Evolutionary conservation across 345 rosid genomes (phyloP).

Genomic region (Nasturtium officinale): DNA sequence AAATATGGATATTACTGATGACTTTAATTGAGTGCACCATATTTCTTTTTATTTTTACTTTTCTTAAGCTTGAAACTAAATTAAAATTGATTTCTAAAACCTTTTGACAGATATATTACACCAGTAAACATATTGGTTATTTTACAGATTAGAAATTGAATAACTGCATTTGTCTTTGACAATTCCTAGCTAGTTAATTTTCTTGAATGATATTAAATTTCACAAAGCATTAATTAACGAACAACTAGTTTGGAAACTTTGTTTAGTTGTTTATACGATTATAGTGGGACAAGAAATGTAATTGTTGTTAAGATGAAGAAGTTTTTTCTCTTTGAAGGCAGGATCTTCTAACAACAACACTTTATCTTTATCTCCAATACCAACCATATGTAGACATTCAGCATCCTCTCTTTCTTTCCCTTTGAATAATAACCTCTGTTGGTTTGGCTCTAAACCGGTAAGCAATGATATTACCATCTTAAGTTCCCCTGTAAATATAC

Average conservation of each 20-base stretch:
- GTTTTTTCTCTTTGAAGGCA: slow-evolving; percentile 74
- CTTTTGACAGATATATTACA: slow-evolving; percentile 13
- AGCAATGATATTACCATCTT: slow-evolving; percentile 76
- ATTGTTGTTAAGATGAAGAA: slow-evolving; percentile 47
- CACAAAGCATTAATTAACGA: slow-evolving; percentile 25
- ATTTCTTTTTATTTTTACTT: not conserved
- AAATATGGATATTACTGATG: not conserved
- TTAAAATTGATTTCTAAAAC: not conserved
- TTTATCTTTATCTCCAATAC: slow-evolving; percentile 85
- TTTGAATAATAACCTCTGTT: slow-evolving; percentile 82
- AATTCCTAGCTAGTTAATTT: slow-evolving; percentile 14
- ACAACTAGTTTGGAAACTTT: slow-evolving; percentile 13
- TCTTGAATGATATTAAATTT: not conserved
- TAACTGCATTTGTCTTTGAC: not conserved
- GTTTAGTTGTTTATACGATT: slow-evolving; percentile 47
- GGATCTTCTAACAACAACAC: slow-evolving; percentile 84
- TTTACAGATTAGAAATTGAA: not conserved
- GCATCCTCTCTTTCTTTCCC: slow-evolving; percentile 86
- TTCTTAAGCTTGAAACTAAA: not conserved
- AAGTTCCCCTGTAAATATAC: slow-evolving; percentile 64
- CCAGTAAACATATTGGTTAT: slow-evolving; percentile 5
- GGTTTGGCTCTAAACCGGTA: slow-evolving; percentile 72
- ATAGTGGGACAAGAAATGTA: slow-evolving; percentile 52
- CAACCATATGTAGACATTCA: slow-evolving; percentile 91
- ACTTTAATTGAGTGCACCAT: not conserved